Base-by-base conservation (phyloP, 148 eudicot species). In the Silene uniflora region DNA sequence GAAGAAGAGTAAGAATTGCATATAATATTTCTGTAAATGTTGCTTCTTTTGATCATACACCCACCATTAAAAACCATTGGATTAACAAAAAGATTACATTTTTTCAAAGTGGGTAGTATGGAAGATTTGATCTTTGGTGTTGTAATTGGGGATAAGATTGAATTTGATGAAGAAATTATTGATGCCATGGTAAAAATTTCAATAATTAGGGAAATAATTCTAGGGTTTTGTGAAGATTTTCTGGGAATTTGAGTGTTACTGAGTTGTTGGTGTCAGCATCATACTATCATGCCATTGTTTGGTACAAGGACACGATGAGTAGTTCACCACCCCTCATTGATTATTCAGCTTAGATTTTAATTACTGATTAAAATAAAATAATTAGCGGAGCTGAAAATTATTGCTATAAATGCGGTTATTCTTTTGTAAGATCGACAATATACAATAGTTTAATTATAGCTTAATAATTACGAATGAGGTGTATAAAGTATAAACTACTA, bases 251-350 rank as follows among this genome's bases (percentile, higher is more conserved):
- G 39, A 17, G 9, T 68, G 23, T 18, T n/a, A 18, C 5, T 24
- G 29, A 39, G 58, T 10, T 10, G 67, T 18, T 49, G 47, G 35
- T 14, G 42, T 79, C 44, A 39, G 44, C 7, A 39, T 39, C 44
- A 39, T 14, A 52, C 17, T 52, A 52, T 52, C 16, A 39, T 39
- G 44, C 44, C 44, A 52, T 13, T 52, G 56, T 14, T 52, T 62
- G 75, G 16, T 17, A 79, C 0, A 9, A 16, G 17, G 79, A 72
- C 80, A 76, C 83, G 80, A 72, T 76, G 73, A 76, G 66, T 29
- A 7, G 10, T 1, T 22, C n/a, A 22, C 6, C 70, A 68, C 23
- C 54, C 71, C 35, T 27, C 21, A 29, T n/a, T n/a, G n/a, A 58
- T 77, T 68, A 66, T 75, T 52, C 29, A 27, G 2, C n/a, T 24